Evolutionary conservation across 306 rosid genomes (phyloP).

Genomic region (Macrotyloma uniflorum): DNA sequence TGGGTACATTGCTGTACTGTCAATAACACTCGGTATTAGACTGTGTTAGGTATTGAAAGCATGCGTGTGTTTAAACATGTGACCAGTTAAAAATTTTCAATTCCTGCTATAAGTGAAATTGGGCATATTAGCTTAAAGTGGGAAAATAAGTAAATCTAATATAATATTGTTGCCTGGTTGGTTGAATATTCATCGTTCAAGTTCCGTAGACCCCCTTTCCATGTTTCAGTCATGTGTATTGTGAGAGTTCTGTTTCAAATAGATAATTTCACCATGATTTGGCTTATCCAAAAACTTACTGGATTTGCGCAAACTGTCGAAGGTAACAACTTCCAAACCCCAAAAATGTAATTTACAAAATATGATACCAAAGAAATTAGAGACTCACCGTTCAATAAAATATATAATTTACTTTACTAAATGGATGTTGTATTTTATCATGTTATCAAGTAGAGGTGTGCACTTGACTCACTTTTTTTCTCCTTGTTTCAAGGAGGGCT

Average conservation of each 20-base stretch:
- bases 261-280: neutral
- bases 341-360: neutral
- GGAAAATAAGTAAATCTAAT: neutral
- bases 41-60: neutral
- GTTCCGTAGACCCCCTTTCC: neutral
- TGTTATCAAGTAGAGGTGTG: neutral
- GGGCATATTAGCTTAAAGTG: neutral
- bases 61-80: slow-evolving; percentile 6
- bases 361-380: slow-evolving; percentile 13
- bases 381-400: neutral
- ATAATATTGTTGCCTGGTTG: neutral
- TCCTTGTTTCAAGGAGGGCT: slow-evolving; percentile 55
- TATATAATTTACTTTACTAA: slow-evolving; percentile 9
- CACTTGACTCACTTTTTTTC: neutral
- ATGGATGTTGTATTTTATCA: slow-evolving; percentile 16
- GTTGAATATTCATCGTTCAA: neutral
- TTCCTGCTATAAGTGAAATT: neutral
- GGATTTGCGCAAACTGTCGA: neutral
- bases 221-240: neutral
- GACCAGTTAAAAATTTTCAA: neutral
- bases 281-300: neutral
- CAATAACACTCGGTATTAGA: neutral
- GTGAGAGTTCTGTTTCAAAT: neutral
- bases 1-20: neutral
- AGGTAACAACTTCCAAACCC: neutral